Base-by-base conservation (phyloP, 164 flowering plant genomes). In the Houttuynia cordata region DNA sequence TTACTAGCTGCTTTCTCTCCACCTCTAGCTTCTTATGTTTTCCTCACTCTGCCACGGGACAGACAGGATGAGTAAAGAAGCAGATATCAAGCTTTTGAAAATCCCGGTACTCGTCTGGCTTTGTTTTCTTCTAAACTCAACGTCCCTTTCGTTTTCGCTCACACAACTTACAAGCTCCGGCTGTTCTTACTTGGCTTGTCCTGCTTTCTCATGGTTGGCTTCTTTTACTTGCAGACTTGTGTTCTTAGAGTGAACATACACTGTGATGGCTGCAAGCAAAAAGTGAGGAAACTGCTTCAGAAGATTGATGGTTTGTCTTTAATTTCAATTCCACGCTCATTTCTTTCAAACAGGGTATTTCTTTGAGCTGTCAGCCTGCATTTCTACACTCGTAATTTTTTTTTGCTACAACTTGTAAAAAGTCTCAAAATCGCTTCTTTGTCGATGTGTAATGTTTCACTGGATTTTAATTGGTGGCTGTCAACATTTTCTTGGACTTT, bases 181-280 rank as follows among this genome's bases (percentile, higher is more conserved):
- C 23, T 65, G 25, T 63, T 63, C 65, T 12, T 58, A 30, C 57
- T 51, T 59, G 30, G 55, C 54, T 61, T 47, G 14, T 60, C 10
- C 22, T 39, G 61, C 25, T 61, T 65, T 63, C 13, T 53, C 58
- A 47, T 60, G 37, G 59, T 54, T 61, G 64, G 20, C 57, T 66
- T 54, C 59, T 70, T 75, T 57, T 58, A 24, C 67, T 60, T 82
- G 77, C 81, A 88, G 96, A 88, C 92, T 62, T 81, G 84, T 71
- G 87, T 79, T 60, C 87, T 88, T 15, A 88, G 86, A 79, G 96
- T 88, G 72, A 80, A 86, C 71, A 86, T 88, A 47, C 91, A 88
- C 77, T 88, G 96, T 72, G 87, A 84, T 69, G 96, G 88, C 54
- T 88, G 96, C 57, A 84, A 83, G 83, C 81, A 78, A 25, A 81